A percentile compares a stretch with the other conserved stretches of the same genome.
Conservation (phyloP, 2,329 filamentous ascomycete species). For the Arthroderma sp. region DNA sequence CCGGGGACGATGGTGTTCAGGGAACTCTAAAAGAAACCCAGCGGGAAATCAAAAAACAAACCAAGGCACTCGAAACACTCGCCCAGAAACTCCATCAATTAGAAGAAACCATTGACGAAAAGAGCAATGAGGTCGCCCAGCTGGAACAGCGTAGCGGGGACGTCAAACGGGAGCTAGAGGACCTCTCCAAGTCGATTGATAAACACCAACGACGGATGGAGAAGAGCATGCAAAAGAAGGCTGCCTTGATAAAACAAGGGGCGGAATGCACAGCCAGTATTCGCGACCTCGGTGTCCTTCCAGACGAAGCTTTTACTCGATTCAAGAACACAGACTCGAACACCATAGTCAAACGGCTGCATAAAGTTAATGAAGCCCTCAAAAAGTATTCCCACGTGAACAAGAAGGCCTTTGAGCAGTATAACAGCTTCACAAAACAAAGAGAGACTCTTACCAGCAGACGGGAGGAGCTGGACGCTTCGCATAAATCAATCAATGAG, state of each 20-base stretch:
- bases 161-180: conserved; percentile 59
- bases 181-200: conserved; percentile 64
- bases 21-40: conserved; percentile 64
- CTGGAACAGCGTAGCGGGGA: conserved; percentile 47
- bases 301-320: conserved; percentile 84
- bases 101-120: conserved; percentile 57
- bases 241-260: conserved; percentile 61
- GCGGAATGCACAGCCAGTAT: conserved; percentile 79
- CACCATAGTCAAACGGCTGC: conserved; percentile 58
- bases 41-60: conserved; percentile 66
- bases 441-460: conserved; percentile 76
- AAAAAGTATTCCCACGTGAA: conserved; percentile 98
- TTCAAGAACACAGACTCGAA: conserved; percentile 75
- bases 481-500: conserved; percentile 76
- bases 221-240: conserved; percentile 80
- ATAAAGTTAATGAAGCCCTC: conserved; percentile 80
- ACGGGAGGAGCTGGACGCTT: conserved; percentile 73
- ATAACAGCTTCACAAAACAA: conserved; percentile 90
- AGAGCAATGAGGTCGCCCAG: conserved; percentile 41
- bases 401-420: conserved; percentile 98
- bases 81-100: conserved; percentile 58
- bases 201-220: conserved; percentile 82
- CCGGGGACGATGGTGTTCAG: conserved; percentile 42
- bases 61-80: conserved; percentile 53
- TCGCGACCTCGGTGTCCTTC: conserved; percentile 79